Evolutionary conservation across 768 basidiomycete species (phyloP).

Genomic region (Chalciporus chontae): DNA sequence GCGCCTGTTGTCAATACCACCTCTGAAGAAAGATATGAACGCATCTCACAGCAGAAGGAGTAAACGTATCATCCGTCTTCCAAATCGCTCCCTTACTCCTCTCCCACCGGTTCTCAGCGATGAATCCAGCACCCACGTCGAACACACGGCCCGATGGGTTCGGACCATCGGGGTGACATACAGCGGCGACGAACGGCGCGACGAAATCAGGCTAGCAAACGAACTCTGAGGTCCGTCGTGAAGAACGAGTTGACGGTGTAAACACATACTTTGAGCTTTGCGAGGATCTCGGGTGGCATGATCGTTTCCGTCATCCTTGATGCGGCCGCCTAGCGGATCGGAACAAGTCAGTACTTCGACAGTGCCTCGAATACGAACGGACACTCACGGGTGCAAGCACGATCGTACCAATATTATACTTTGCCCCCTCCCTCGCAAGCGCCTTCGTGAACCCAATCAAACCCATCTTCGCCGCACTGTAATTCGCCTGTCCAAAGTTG

Average conservation of each 20-base stretch:
- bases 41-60: conserved; percentile 80
- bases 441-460: conserved; percentile 91
- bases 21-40: not conserved
- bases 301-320: conserved; percentile 94
- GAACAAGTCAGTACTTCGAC: not conserved
- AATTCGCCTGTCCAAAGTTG: conserved; percentile 97
- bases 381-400: conserved; percentile 83
- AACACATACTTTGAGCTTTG: conserved; percentile 63
- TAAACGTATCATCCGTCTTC: conserved; percentile 87
- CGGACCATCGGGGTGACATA: conserved; percentile 81
- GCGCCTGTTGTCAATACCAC: not conserved
- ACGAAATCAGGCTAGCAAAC: conserved; percentile 71
- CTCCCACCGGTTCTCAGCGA: conserved; percentile 93
- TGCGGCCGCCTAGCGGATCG: conserved; percentile 70
- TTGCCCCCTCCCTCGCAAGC: conserved; percentile 86
- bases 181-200: conserved; percentile 85
- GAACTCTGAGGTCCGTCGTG: not conserved
- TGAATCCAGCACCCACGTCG: conserved; percentile 90
- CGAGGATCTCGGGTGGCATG: conserved; percentile 92
- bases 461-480: conserved; percentile 97
- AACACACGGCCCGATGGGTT: conserved; percentile 81
- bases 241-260: not conserved
- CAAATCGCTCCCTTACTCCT: conserved; percentile 83
- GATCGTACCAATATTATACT: conserved; percentile 83
- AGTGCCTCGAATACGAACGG: not conserved